Base-by-base conservation (phyloP, 2,329 filamentous ascomycete species). In the Colletotrichum sp. region DNA sequence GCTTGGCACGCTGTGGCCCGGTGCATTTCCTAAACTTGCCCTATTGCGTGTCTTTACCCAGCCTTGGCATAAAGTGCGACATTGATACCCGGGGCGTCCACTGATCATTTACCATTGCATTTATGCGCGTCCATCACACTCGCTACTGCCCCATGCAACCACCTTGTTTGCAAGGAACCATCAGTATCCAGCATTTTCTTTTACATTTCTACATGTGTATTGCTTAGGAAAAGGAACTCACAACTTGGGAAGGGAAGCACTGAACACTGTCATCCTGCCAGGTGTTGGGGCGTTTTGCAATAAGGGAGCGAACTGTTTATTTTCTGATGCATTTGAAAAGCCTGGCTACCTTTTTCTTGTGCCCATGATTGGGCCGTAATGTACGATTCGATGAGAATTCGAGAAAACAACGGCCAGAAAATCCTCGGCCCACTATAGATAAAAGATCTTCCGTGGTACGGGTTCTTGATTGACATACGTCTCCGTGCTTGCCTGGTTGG, bases 211-310 rank as follows among this genome's bases (percentile, higher is more conserved):
- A 21, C 34, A 62, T 57, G 21, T 66, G 8, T 57, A 49, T 52
- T 67, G 57, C 36, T 16, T 34, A 30, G 66, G 57, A 75, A 13
- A 60, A 62, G 39, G 30, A 30, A 24, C 28, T 71, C 15, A 21
- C 44, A 55, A 34, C 24, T 63, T 16, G 67, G 66, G 62, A 66
- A 30, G 63, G 66, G 49, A 59, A 36, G 52, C 59, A 32, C 15
- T 26, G 7, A 57, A 57, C 36, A 57, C 24, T 49, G 44, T 72
- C 52, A 71, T 71, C 67, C 71, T 49, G 62, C 52, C 18, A 64
- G 72, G 75, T 75, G 66, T 70, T 32, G 52, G 57, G 75, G 75
- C 72, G 71, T 77, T 75, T 71, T 62, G 49, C 49, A 57, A 63
- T 64, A 32, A 77, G 24, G 55, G 55, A 75, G 74, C 70, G 74